Conservation (phyloP, 140 eudicot species). For the Cichorium intybus region DNA sequence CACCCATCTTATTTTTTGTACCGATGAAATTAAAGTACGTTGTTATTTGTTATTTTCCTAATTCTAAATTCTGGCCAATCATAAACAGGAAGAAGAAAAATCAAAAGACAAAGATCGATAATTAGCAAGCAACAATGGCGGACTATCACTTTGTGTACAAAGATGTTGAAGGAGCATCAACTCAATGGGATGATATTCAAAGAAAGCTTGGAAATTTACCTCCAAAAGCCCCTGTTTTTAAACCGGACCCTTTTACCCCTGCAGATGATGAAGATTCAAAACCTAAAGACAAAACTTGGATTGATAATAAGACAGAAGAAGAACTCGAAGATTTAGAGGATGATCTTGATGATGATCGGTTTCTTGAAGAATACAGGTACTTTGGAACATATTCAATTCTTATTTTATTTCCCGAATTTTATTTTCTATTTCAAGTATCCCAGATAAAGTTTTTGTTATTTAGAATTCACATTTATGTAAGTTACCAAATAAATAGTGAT, state of each 20-base stretch:
- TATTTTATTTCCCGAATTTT: not conserved
- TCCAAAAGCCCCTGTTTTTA: conserved; percentile 68
- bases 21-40: not conserved
- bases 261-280: conserved; percentile 78
- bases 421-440: no score
- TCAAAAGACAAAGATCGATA: not conserved
- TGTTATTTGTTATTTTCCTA: no score
- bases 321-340: conserved; percentile 95
- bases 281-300: conserved; percentile 72
- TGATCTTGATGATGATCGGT: conserved; percentile 85
- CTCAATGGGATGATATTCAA: conserved; percentile 95
- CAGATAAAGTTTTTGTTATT: no score
- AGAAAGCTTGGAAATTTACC: conserved; percentile 90
- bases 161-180: conserved; percentile 83
- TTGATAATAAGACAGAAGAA: conserved; percentile 76
- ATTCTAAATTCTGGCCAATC: not conserved
- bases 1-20: no score
- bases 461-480: no score
- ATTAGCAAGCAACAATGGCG: conserved; percentile 44
- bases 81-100: no score
- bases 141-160: conserved; percentile 84
- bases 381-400: not conserved
- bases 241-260: conserved; percentile 77
- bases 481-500: no score
- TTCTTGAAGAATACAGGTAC: conserved; percentile 82